Base-by-base conservation (phyloP, 768 basidiomycete genomes). In the Trametes coccinea region DNA sequence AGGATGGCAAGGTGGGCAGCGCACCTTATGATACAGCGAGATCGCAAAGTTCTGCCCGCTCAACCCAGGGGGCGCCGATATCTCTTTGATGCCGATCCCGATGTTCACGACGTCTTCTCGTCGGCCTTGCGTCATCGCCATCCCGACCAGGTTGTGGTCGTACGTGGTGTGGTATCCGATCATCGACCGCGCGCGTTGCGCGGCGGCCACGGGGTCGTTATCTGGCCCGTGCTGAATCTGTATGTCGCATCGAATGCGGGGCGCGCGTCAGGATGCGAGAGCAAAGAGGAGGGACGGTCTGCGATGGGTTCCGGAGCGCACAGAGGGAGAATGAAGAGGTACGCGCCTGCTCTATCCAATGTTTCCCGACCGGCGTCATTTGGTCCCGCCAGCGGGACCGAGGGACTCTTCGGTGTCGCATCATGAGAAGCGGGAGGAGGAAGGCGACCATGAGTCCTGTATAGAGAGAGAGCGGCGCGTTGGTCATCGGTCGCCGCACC, bases 111-210 rank as follows among this genome's bases (percentile, higher is more conserved):
- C 92, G 59, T 89, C 85, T 47, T 84, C 81, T 56, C 86, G 84
- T 9, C 80, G 79, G 3, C 92, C 92, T 66, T 93, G 90, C 1
- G 89, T 89, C 83, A 93, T 90, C 41, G 87, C 85, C 88, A 92
- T 91, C n/a, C 87, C 89, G 56, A 90, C 84, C 8, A 92, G 71
- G 9, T 87, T 88, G 59, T 82, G 82, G 61, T 87, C 84, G 66
- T 80, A 85, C 1, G 85, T 79, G 48, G 90, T 82, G 60, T 90
- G 88, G 66, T 92, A 92, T 6, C 90, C 90, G 60, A 92, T 92
- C 83, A 87, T 88, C 0, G 89, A 88, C 27, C 84, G 83, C 16
- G 86, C 77, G 53, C 84, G 84, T 68, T 84, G 83, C 66, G 86
- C 84, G 43, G 86, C 83, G 1, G 84, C 67, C 37, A 71, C 78